Percentiles rank a stretch among this genome's conserved stretches.
Evolutionary conservation across 2,329 filamentous ascomycete species (phyloP).

Genomic region (Fusarium odoratissimum): DNA sequence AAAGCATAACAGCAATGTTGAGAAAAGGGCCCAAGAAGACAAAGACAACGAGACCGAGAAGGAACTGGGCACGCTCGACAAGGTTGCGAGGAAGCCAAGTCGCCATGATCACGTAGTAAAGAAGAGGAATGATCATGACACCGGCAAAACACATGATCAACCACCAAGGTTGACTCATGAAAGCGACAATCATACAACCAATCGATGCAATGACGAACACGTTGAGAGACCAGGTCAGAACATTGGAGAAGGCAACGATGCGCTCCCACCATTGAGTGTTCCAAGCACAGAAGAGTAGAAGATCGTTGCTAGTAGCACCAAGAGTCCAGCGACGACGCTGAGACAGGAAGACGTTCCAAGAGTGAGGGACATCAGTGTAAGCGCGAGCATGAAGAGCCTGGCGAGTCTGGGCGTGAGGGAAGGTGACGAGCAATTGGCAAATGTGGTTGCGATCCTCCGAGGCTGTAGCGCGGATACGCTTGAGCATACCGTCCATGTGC

Average conservation of each 20-base stretch:
- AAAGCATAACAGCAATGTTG: background rate
- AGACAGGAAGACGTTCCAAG: background rate
- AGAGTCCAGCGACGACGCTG: background rate
- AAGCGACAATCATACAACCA: background rate
- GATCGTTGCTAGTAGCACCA: background rate
- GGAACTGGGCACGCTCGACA: background rate
- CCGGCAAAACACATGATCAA: background rate
- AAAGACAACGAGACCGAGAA: background rate
- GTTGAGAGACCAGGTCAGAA: background rate
- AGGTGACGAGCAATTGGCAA: background rate
- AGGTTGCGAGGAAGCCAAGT: background rate
- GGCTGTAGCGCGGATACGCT: background rate
- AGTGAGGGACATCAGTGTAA: background rate
- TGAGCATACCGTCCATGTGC: background rate
- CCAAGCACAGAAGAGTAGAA: background rate
- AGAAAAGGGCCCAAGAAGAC: background rate
- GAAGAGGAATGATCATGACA: background rate
- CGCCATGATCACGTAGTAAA: background rate
- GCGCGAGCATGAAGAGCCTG: background rate
- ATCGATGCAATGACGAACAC: background rate
- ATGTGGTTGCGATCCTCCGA: background rate
- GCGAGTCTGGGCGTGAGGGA: background rate
- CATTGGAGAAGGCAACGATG: background rate
- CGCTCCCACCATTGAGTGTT: constrained; percentile 4
- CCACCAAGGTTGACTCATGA: constrained; percentile 4